These are phyloP conservation scores for Cyanidium caldarium DNA, from an alignment of 23 red algal genomes.

Conservation along the genomic window DNA sequence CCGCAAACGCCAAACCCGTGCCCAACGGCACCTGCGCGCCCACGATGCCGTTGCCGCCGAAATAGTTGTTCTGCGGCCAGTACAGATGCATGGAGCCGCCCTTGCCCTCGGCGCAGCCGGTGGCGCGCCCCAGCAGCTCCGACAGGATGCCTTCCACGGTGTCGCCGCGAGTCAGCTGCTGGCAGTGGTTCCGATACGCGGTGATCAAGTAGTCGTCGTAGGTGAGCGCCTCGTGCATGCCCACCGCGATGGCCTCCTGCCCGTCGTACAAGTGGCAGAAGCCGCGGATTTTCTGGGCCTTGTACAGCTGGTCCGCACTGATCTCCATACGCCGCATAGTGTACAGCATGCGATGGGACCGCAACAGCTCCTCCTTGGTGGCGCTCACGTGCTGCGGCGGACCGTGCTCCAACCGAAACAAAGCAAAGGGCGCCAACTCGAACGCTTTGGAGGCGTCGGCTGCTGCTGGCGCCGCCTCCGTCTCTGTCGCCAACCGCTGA, in stretches of 20 bases:
- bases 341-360: slow-evolving; percentile 66
- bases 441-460: too few relatives aligned
- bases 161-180: slow-evolving; percentile 62
- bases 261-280: slow-evolving; percentile 99
- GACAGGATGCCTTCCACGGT: slow-evolving; percentile 55
- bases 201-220: slow-evolving; percentile 80
- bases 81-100: slow-evolving; percentile 98
- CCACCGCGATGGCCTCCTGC: slow-evolving; percentile 87
- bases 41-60: slow-evolving; percentile 94
- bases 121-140: slow-evolving; percentile 59
- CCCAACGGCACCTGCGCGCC: slow-evolving; percentile 87
- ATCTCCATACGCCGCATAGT: slow-evolving; percentile 91
- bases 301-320: slow-evolving; percentile 76
- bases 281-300: slow-evolving; percentile 51
- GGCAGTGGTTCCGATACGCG: slow-evolving; percentile 94
- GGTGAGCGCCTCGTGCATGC: slow-evolving; percentile 59
- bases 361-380: slow-evolving; percentile 45
- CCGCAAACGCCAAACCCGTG: slow-evolving; percentile 83
- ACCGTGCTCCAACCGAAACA: slow-evolving; percentile 3
- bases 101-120: slow-evolving; percentile 63
- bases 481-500: background rate
- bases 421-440: background rate
- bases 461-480: too few relatives aligned
- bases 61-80: slow-evolving; percentile 68
- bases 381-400: slow-evolving; percentile 32